Conservation (phyloP, 1,284 basidiomycete species). For the Leccinum huronense region DNA sequence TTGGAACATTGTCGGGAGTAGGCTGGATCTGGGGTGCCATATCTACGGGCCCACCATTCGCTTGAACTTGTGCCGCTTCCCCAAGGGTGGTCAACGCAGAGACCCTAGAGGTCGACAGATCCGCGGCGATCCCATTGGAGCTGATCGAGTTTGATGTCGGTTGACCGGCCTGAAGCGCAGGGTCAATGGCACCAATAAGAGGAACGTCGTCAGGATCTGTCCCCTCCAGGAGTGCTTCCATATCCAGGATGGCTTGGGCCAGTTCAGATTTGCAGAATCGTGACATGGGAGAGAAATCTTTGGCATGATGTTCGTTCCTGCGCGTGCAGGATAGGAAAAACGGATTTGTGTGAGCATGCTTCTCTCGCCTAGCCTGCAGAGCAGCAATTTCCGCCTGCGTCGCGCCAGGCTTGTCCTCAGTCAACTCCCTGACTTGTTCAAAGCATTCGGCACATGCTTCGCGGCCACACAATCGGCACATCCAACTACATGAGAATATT, state of each 20-base stretch:
- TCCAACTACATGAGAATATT: slow-evolving; percentile 86
- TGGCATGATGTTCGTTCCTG: slow-evolving; percentile 62
- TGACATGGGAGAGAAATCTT: slow-evolving; percentile 78
- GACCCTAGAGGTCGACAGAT: slow-evolving; percentile 11
- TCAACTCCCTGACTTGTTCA: slow-evolving; percentile 63
- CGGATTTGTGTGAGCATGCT: slow-evolving; percentile 62
- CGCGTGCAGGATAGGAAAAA: slow-evolving; percentile 72
- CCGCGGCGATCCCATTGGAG: slow-evolving; percentile 16
- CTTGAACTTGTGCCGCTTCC: slow-evolving; percentile 15
- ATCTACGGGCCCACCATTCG: slow-evolving; percentile 12
- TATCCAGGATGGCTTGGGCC: slow-evolving; percentile 59
- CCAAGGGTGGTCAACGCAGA: slow-evolving; percentile 5
- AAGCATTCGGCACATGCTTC: slow-evolving; percentile 88
- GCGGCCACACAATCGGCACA: slow-evolving; percentile 86
- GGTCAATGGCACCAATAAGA: slow-evolving; percentile 25
- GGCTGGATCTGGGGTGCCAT: slow-evolving; percentile 13
- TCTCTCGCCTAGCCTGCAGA: slow-evolving; percentile 53
- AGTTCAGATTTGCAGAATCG: slow-evolving; percentile 71
- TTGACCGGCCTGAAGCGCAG: slow-evolving; percentile 24
- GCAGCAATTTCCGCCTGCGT: slow-evolving; percentile 48
- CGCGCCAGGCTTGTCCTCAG: slow-evolving; percentile 50
- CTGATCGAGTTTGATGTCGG: slow-evolving; percentile 5
- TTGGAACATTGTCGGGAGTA: slow-evolving; percentile 19
- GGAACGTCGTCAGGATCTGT: slow-evolving; percentile 32
- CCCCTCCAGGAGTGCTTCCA: slow-evolving; percentile 54